Evolutionary conservation across 1,139 yeast genomes (phyloP).

Genomic region (Magnusiomyces tetraspermus): DNA sequence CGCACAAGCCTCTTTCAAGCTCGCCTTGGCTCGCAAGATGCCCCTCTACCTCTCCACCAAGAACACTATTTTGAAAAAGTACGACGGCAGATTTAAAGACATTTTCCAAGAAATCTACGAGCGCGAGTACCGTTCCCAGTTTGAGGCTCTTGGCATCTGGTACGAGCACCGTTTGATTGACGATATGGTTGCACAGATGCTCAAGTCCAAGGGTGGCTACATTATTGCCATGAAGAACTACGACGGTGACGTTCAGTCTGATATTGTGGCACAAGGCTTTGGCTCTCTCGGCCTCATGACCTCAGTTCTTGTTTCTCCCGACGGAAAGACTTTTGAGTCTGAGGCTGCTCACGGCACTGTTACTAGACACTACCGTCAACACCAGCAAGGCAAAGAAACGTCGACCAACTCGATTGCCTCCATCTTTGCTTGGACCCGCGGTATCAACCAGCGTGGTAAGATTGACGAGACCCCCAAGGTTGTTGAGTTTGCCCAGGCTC

Average conservation of each 20-base stretch:
- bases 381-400: slow-evolving; percentile 92
- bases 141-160: slow-evolving; percentile 76
- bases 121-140: slow-evolving; percentile 52
- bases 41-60: slow-evolving; percentile 83
- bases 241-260: slow-evolving; percentile 96
- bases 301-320: slow-evolving; percentile 86
- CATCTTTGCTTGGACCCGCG: slow-evolving; percentile 94
- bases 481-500: slow-evolving; percentile 59
- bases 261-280: slow-evolving; percentile 95
- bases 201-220: slow-evolving; percentile 89
- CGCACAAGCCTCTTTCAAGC: slow-evolving; percentile 84
- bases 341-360: slow-evolving; percentile 99
- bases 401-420: slow-evolving; percentile 99
- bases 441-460: slow-evolving; percentile 82
- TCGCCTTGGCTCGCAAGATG: slow-evolving; percentile 68
- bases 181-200: slow-evolving; percentile 98
- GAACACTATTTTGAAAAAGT: slow-evolving; percentile 85
- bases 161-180: slow-evolving; percentile 94
- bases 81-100: slow-evolving; percentile 93
- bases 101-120: slow-evolving; percentile 79
- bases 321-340: slow-evolving; percentile 89
- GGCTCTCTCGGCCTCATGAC: slow-evolving; percentile 97
- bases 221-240: slow-evolving; percentile 93
- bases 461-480: slow-evolving; percentile 82
- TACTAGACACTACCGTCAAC: slow-evolving; percentile 90